These are phyloP conservation scores for Corinectria fuckeliana DNA, from an alignment of 2,329 filamentous ascomycete species.

Conservation along the genomic window DNA sequence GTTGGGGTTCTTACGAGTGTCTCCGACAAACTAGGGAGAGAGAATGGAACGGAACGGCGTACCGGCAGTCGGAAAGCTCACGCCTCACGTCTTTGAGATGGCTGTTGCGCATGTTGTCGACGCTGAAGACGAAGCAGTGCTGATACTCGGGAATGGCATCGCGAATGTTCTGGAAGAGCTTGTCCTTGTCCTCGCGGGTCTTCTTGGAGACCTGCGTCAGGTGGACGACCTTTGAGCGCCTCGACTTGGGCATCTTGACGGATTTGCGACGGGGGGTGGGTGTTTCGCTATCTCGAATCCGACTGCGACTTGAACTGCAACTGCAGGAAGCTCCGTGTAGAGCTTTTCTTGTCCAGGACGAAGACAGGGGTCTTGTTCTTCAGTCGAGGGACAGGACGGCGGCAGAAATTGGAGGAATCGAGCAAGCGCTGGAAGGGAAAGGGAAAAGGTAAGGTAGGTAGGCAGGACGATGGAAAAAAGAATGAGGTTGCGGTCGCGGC, in stretches of 20 bases:
- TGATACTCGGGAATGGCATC: constrained; percentile 84
- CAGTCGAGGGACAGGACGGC: background rate
- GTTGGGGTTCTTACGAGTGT: background rate
- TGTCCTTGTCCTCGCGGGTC: constrained; percentile 87
- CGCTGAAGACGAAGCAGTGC: constrained; percentile 89
- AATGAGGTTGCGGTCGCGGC: constrained; percentile 1
- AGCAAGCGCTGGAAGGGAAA: background rate
- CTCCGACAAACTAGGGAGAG: background rate
- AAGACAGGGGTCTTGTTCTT: background rate
- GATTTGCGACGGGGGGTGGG: constrained; percentile 11
- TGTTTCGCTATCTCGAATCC: background rate
- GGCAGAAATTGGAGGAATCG: too few relatives aligned
- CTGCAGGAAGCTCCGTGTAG: background rate
- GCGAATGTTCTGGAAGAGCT: constrained; percentile 87
- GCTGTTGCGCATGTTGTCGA: constrained; percentile 98
- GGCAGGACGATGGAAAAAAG: background rate
- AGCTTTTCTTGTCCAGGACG: constrained; percentile 5
- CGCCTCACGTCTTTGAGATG: constrained; percentile 90
- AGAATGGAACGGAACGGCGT: constrained; percentile 42
- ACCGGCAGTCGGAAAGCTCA: constrained; percentile 86
- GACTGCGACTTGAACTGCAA: too few relatives aligned
- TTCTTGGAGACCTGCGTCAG: constrained; percentile 93
- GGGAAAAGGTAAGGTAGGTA: background rate
- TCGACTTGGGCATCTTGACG: constrained; percentile 89
- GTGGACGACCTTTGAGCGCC: constrained; percentile 87